Base-by-base conservation (phyloP, 371 early-diverging fungal genomes). In the Gilbertella persicaria region DNA sequence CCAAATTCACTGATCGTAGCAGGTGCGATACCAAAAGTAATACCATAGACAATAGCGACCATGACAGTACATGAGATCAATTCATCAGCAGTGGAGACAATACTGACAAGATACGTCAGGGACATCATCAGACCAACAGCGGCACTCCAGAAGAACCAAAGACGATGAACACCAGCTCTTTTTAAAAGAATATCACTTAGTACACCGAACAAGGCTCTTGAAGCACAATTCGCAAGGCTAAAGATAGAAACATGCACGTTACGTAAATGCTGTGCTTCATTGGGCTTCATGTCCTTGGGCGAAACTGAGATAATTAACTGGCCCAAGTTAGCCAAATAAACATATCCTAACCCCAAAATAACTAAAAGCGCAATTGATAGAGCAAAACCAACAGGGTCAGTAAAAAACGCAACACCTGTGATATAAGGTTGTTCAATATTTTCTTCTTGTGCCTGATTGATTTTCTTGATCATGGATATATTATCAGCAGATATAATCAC, bases 201-300 rank as follows among this genome's bases (percentile, higher is more conserved):
- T 36, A 69, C 50, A 45, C 81, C 69, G 50, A 74, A 60, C 23
- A 69, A 39, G 45, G 74, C 69, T 23, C 77, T 50, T 19, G 79
- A 68, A 9, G 57, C 53, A 57, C 79, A 78, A 45, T 77, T 83
- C 12, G 69, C 69, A 10, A 73, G 45, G 38, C 73, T 80, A 37
- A 73, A 77, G n/a, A 73, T 33, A 2, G 69, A 72, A 42, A 66
- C 78, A 61, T 66, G 77, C 36, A 60, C 19, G 51, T 64, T 81
- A 40, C 69, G 68, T 43, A 71, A 49, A 62, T 70, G 70, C 53
- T 64, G 69, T 17, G 52, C 55, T 24, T 55, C 35, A 36, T 23
- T 39, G 13, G 19, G 45, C 2, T 45, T 20, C 7, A 50, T 24
- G 17, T 50, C 45, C 16, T 26, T 19, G 14, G 55, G 23, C 6